A percentile compares a stretch with the other conserved stretches of the same genome.
These are phyloP conservation scores for Adenanthera pavonina DNA, from an alignment of 306 rosid species.

Conservation along the genomic window DNA sequence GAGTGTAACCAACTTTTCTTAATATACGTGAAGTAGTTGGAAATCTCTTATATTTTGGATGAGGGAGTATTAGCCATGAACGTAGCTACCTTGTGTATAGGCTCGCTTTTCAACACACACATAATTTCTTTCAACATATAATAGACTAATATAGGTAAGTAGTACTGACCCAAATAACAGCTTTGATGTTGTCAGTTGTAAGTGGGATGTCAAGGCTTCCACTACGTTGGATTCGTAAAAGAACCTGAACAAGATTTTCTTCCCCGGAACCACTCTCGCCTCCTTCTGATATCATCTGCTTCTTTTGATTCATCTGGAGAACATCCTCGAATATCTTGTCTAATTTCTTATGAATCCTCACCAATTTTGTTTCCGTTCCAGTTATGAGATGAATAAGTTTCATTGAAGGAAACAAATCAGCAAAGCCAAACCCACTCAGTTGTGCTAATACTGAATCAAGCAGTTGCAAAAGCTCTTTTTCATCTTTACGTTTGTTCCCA, in stretches of 20 bases:
- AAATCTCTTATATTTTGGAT: too few species aligned
- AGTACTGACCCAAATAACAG: not conserved
- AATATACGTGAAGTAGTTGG: too few species aligned
- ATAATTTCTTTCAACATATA: too few species aligned
- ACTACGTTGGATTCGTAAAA: not conserved
- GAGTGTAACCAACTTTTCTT: too few species aligned
- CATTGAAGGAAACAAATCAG: conserved; percentile 22
- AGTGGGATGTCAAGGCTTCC: conserved; percentile 13
- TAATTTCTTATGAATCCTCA: not conserved
- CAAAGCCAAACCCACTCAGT: not conserved
- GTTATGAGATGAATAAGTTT: not conserved
- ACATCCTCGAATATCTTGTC: not conserved
- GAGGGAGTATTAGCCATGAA: too few species aligned
- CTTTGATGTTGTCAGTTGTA: not conserved
- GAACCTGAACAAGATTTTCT: not conserved
- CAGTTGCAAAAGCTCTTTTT: not conserved
- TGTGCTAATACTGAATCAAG: not conserved
- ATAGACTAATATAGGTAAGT: too few species aligned
- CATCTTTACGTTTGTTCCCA: too few species aligned
- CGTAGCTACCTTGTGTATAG: too few species aligned
- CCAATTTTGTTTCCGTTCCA: not conserved
- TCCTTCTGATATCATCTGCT: not conserved
- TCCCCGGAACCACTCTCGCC: not conserved
- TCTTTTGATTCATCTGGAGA: not conserved
- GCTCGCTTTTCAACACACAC: too few species aligned